Evolutionary conservation across 768 basidiomycete species (phyloP).

Genomic region (Jaapia argillacea): DNA sequence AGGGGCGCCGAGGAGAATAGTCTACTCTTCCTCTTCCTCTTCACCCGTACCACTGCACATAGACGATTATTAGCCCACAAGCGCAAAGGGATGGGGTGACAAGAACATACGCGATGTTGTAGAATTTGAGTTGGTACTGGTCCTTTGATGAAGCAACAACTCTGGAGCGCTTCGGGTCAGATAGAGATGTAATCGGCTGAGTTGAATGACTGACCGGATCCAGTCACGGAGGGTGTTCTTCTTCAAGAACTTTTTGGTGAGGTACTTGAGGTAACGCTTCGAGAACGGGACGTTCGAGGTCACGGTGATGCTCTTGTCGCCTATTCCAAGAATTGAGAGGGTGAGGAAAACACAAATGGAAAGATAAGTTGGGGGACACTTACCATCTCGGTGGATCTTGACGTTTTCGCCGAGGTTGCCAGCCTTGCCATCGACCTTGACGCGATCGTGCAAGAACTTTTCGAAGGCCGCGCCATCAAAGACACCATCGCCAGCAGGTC

Average conservation of each 20-base stretch:
- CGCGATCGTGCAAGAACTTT: slow-evolving; percentile 90
- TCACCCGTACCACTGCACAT: slow-evolving; percentile 33
- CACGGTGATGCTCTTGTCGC: slow-evolving; percentile 75
- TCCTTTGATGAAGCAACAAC: slow-evolving; percentile 94
- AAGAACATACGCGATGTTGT: slow-evolving; percentile 72
- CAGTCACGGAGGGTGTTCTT: slow-evolving; percentile 94
- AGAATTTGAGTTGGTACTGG: slow-evolving; percentile 90
- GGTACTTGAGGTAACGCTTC: slow-evolving; percentile 96
- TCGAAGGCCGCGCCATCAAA: slow-evolving; percentile 60
- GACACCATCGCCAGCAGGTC: slow-evolving; percentile 57
- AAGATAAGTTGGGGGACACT: slow-evolving; percentile 14
- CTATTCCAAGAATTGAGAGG: slow-evolving; percentile 25
- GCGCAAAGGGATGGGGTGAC: neutral
- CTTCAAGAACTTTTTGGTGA: slow-evolving; percentile 99
- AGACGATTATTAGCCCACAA: slow-evolving; percentile 6
- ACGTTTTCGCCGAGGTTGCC: slow-evolving; percentile 88
- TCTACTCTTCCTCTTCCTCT: slow-evolving; percentile 42
- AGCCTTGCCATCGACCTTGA: slow-evolving; percentile 87
- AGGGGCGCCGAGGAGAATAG: slow-evolving; percentile 8
- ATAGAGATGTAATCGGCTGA: neutral
- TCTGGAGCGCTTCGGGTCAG: slow-evolving; percentile 21
- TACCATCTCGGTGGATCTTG: slow-evolving; percentile 82
- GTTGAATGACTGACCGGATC: slow-evolving; percentile 61
- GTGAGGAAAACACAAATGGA: neutral
- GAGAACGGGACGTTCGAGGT: slow-evolving; percentile 86